Evolutionary conservation across 257 asterid genomes (phyloP).

Genomic region (Dorcoceras hygrometricum): DNA sequence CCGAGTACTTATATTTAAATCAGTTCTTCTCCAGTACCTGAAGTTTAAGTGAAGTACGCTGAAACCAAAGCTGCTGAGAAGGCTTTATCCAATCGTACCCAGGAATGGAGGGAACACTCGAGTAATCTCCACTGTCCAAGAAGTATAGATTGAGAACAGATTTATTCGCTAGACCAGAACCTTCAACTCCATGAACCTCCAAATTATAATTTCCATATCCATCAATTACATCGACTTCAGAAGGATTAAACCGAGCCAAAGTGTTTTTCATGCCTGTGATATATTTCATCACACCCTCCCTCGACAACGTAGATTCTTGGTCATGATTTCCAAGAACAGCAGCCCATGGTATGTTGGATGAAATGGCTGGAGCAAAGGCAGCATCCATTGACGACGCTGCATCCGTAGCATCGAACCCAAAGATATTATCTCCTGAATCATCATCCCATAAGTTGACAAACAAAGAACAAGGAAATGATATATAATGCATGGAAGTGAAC

Average conservation of each 20-base stretch:
- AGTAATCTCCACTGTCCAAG: slow-evolving; percentile 91
- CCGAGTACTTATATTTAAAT: not conserved
- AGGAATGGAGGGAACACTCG: slow-evolving; percentile 68
- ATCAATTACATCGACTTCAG: slow-evolving; percentile 48
- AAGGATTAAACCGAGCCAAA: slow-evolving; percentile 65
- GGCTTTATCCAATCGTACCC: slow-evolving; percentile 95
- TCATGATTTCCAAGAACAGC: slow-evolving; percentile 96
- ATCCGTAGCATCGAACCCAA: slow-evolving; percentile 66
- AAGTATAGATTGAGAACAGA: slow-evolving; percentile 82
- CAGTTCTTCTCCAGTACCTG: slow-evolving; percentile 42
- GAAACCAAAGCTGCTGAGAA: slow-evolving; percentile 92
- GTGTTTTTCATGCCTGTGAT: slow-evolving; percentile 74
- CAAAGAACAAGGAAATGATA: not conserved
- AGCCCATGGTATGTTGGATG: slow-evolving; percentile 80
- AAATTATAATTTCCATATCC: slow-evolving; percentile 90
- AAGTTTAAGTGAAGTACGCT: slow-evolving; percentile 55
- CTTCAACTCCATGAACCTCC: slow-evolving; percentile 68
- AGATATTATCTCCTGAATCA: slow-evolving; percentile 83
- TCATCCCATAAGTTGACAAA: slow-evolving; percentile 8
- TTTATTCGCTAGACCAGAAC: slow-evolving; percentile 54
- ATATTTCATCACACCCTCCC: slow-evolving; percentile 79
- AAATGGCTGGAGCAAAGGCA: slow-evolving; percentile 80
- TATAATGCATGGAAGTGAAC: not conserved
- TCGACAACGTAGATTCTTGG: slow-evolving; percentile 73
- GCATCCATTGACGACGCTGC: slow-evolving; percentile 70